Evolutionary conservation across 257 asterid species (phyloP).

Genomic region (Linaria vulgaris): DNA sequence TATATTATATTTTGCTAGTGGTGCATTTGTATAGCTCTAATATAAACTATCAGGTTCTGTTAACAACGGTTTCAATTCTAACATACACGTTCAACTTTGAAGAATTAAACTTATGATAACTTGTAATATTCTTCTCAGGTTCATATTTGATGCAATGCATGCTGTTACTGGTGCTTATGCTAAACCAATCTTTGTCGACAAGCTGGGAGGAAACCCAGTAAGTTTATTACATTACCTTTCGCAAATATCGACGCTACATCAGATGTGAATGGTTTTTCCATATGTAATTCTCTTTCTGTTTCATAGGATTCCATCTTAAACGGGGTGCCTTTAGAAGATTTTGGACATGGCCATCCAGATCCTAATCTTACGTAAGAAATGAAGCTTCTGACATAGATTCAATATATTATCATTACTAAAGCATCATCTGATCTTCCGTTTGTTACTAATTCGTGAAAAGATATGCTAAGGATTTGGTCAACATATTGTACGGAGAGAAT

Average conservation of each 20-base stretch:
- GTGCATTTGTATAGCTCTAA: slow-evolving; percentile 6
- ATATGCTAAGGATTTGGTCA: slow-evolving; percentile 91
- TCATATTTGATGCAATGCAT: slow-evolving; percentile 95
- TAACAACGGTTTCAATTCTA: too few species aligned
- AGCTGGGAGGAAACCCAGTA: slow-evolving; percentile 85
- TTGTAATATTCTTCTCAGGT: slow-evolving; percentile 57
- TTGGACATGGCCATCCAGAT: slow-evolving; percentile 99
- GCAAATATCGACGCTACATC: neutral
- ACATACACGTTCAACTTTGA: too few species aligned
- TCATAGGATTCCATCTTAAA: slow-evolving; percentile 70
- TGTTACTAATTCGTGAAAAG: slow-evolving; percentile 41
- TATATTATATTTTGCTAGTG: neutral
- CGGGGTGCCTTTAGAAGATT: slow-evolving; percentile 94
- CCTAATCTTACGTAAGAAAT: slow-evolving; percentile 91
- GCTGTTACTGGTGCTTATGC: slow-evolving; percentile 99
- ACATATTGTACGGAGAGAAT: slow-evolving; percentile 68
- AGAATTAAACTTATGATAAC: too few species aligned
- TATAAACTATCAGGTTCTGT: neutral
- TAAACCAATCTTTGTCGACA: slow-evolving; percentile 89
- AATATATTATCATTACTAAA: slow-evolving; percentile 12
- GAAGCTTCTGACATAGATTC: slow-evolving; percentile 14
- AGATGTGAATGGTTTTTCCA: neutral
- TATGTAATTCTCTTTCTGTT: slow-evolving; percentile 13
- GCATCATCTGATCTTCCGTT: slow-evolving; percentile 25
- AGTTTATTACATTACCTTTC: slow-evolving; percentile 24